These are phyloP conservation scores for Trichosporon sp. DNA, from an alignment of 1,284 basidiomycete genomes.

Conservation along the genomic window DNA sequence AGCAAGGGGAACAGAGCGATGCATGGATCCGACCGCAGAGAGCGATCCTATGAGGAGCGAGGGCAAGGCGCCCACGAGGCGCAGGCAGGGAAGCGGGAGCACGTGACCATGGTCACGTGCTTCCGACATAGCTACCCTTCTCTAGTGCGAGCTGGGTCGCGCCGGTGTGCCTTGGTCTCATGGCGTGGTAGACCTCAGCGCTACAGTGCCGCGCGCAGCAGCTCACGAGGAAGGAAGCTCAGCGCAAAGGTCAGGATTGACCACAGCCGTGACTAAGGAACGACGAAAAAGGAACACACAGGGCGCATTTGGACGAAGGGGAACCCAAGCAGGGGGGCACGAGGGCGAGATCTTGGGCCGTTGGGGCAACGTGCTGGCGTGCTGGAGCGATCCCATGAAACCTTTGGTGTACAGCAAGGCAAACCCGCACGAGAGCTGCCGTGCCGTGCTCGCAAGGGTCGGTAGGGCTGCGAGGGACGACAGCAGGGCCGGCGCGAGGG, in stretches of 20 bases:
- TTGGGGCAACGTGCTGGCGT: background rate
- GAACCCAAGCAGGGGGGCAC: background rate
- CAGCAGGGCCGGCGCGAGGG: background rate
- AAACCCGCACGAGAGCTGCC: background rate
- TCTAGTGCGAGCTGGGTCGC: background rate
- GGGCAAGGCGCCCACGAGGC: too few species aligned
- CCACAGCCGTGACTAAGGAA: background rate
- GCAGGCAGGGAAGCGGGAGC: too few species aligned
- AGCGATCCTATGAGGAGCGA: too few species aligned
- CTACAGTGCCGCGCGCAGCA: background rate
- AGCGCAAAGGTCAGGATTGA: background rate
- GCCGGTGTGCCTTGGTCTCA: background rate
- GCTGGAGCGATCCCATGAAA: background rate
- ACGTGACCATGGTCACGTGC: too few species aligned
- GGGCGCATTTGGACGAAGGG: background rate
- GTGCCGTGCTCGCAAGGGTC: background rate
- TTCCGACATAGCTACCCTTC: too few species aligned
- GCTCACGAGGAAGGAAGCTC: background rate
- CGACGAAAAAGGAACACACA: background rate
- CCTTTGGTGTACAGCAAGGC: background rate
- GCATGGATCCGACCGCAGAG: too few species aligned
- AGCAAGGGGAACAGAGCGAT: too few species aligned
- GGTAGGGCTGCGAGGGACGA: background rate
- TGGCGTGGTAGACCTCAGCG: background rate
- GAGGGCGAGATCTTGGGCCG: background rate